These are phyloP conservation scores for Candida sonorensis DNA, from an alignment of 805 yeast genomes.

Conservation along the genomic window DNA sequence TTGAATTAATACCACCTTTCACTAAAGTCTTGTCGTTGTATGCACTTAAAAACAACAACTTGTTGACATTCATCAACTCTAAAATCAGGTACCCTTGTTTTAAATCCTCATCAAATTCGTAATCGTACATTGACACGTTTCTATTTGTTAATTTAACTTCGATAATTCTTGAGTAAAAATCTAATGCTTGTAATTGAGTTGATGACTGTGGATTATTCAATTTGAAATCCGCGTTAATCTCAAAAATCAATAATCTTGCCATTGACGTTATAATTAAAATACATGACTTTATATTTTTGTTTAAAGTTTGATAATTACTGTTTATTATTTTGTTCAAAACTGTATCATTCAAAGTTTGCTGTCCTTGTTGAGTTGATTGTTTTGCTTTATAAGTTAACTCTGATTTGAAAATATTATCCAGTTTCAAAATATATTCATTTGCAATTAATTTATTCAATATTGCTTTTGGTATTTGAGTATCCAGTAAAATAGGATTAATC, in stretches of 20 bases:
- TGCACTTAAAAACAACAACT: constrained; percentile 47
- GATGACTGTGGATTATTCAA: constrained; percentile 26
- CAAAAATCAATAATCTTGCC: constrained; percentile 30
- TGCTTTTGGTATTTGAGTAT: constrained; percentile 24
- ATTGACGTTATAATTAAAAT: constrained; percentile 28
- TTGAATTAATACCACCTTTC: constrained; percentile 27
- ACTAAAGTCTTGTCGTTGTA: constrained; percentile 30
- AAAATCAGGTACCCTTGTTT: constrained; percentile 57
- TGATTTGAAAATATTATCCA: constrained; percentile 27
- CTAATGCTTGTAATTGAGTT: constrained; percentile 36
- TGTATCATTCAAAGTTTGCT: constrained; percentile 27
- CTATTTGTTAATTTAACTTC: constrained; percentile 41
- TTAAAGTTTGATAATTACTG: constrained; percentile 23
- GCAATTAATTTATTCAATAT: constrained; percentile 23
- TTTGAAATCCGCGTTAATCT: constrained; percentile 24
- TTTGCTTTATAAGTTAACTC: constrained; percentile 26
- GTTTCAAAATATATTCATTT: constrained; percentile 26
- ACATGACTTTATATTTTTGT: constrained; percentile 26
- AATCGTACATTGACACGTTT: constrained; percentile 70
- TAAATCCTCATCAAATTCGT: constrained; percentile 59
- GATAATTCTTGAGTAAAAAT: constrained; percentile 25
- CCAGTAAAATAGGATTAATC: constrained; percentile 27
- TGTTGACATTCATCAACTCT: constrained; percentile 51
- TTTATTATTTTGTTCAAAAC: constrained; percentile 24
- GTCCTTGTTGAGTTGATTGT: constrained; percentile 21